These are phyloP conservation scores for Leishmania aethiopica DNA, from an alignment of 208 protist genomes.

Conservation along the genomic window DNA sequence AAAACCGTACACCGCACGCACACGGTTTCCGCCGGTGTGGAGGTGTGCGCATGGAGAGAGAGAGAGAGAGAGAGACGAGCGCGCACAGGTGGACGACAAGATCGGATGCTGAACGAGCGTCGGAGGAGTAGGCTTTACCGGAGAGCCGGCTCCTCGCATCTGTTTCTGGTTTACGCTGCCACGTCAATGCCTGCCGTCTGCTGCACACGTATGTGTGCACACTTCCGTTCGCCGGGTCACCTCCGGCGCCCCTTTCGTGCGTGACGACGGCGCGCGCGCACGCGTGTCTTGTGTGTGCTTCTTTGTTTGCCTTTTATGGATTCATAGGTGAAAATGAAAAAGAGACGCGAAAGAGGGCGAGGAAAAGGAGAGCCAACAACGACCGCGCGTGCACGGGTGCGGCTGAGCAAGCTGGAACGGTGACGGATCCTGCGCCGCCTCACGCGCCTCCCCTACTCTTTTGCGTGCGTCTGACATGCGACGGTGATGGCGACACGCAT, in stretches of 20 bases:
- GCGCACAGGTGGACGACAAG: neutral
- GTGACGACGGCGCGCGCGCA: neutral
- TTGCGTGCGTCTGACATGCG: neutral
- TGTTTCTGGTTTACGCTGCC: neutral
- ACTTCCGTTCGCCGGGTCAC: neutral
- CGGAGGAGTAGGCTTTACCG: neutral
- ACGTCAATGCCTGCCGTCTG: neutral
- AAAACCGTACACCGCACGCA: neutral
- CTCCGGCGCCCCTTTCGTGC: neutral
- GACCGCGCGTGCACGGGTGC: too few species aligned
- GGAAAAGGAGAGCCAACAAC: too few species aligned
- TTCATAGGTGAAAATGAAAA: neutral
- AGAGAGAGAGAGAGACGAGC: neutral
- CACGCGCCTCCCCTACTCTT: neutral
- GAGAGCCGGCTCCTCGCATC: neutral
- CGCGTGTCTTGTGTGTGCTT: constrained; percentile 1
- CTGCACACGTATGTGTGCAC: neutral
- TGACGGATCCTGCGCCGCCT: too few species aligned
- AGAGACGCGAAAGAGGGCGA: neutral
- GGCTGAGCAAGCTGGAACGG: neutral
- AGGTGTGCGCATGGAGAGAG: neutral
- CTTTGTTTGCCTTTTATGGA: neutral
- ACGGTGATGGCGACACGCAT: neutral
- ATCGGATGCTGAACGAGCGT: neutral
- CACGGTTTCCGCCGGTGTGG: neutral